Evolutionary conservation across 306 rosid species (phyloP).

Genomic region (Purshia tridentata): DNA sequence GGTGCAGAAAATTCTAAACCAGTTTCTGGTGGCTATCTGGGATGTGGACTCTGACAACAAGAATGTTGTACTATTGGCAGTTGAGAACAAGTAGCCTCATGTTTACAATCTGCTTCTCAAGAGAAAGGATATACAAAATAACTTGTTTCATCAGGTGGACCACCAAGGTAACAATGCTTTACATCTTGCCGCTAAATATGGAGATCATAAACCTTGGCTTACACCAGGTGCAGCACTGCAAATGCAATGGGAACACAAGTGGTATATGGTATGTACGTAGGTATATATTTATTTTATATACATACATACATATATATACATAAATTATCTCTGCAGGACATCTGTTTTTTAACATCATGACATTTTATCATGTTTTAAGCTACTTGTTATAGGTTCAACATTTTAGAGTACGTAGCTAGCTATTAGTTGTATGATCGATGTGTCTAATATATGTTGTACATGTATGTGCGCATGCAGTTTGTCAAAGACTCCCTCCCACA

Average conservation of each 20-base stretch:
- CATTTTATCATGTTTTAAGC: too few relatives aligned
- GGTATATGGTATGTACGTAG: background rate
- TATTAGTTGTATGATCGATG: too few relatives aligned
- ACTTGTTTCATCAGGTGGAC: background rate
- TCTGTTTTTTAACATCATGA: too few relatives aligned
- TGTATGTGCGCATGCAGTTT: too few relatives aligned
- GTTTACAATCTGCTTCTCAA: background rate
- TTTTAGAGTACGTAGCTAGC: too few relatives aligned
- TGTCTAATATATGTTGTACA: too few relatives aligned
- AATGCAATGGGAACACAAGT: slow-evolving; percentile 7
- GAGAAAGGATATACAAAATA: background rate
- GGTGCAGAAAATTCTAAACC: background rate
- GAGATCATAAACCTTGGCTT: background rate
- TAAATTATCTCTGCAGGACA: too few relatives aligned
- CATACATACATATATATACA: background rate
- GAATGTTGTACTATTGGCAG: too few relatives aligned
- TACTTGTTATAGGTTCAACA: too few relatives aligned
- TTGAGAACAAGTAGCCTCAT: background rate
- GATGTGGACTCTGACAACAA: background rate
- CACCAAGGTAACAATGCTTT: background rate
- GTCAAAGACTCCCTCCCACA: too few relatives aligned
- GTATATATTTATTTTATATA: background rate
- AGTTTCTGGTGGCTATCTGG: background rate
- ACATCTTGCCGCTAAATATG: background rate
- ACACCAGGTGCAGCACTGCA: background rate